Conservation (phyloP, 2,329 filamentous ascomycete genomes). For the Penicillium rolfsii region DNA sequence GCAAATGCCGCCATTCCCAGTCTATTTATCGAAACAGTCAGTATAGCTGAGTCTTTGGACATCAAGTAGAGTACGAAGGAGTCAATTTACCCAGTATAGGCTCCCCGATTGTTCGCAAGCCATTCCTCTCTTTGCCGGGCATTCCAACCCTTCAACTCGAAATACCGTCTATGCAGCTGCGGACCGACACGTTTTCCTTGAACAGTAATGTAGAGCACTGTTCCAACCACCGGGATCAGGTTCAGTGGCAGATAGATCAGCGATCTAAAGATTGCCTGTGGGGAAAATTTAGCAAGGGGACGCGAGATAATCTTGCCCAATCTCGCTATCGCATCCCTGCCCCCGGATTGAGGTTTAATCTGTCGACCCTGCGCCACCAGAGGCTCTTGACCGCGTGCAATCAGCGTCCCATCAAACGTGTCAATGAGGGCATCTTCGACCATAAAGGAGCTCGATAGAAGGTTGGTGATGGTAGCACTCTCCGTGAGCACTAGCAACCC, state of each 20-base stretch:
- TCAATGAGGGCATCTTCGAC: constrained; percentile 82
- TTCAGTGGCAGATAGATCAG: constrained; percentile 88
- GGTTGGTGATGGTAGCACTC: constrained; percentile 54
- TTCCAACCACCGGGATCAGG: constrained; percentile 88
- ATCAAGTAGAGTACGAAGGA: not conserved
- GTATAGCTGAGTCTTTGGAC: not conserved
- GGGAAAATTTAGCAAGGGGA: constrained; percentile 55
- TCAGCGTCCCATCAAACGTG: constrained; percentile 77
- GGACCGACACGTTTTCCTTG: constrained; percentile 67
- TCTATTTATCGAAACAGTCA: constrained; percentile 37
- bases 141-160: constrained; percentile 86
- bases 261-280: constrained; percentile 70
- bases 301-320: constrained; percentile 61
- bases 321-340: constrained; percentile 56
- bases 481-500: constrained; percentile 63
- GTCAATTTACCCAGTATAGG: constrained; percentile 76
- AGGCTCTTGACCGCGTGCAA: constrained; percentile 57
- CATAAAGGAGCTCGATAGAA: constrained; percentile 70
- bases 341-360: constrained; percentile 57
- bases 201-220: constrained; percentile 74
- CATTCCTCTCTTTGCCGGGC: constrained; percentile 66
- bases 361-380: constrained; percentile 77
- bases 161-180: constrained; percentile 69
- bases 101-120: constrained; percentile 69
- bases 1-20: constrained; percentile 77